Base-by-base conservation (phyloP, 2,329 filamentous ascomycete genomes). In the Tolypocladium tropicale region DNA sequence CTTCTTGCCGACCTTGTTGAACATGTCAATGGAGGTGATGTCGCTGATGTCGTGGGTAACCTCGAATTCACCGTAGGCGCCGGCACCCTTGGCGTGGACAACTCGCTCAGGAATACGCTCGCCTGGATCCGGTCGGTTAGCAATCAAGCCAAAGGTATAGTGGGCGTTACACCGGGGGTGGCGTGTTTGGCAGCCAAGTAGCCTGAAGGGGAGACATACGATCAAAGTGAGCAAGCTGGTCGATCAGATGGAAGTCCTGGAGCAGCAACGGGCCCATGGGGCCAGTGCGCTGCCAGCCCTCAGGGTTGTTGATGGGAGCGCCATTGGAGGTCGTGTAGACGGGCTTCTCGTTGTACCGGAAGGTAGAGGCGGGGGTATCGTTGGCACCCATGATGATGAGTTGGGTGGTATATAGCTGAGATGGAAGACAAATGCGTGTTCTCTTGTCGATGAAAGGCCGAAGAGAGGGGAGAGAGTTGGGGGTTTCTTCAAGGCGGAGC, bases 181-280 rank as follows among this genome's bases (percentile, higher is more conserved):
- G 21, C 21, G 6, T 9, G 11, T 25, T 43, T 11, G 2, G 7
- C 37, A 33, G 18, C 18, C 12, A 16, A 23, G n/a, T 23, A 2
- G 10, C 41, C 23, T 32, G 52, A 21, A 23, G 33, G 21, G 28
- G 9, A 39, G n/a, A 48, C 61, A 21, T 54, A 61, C 76, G 76
- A 67, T 76, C 75, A 66, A 80, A 78, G 67, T 79, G 73, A 21
- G 76, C 77, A 51, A 87, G 75, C 36, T 83, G 69, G 61, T 85
- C 84, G 61, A 87, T 81, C 66, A 86, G 69, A 65, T 86, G 82
- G 66, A 84, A 84, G 66, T 85, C 82, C 64, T 85, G 82, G 25
- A 86, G 77, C 58, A 85, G 72, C 41, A 86, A 73, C 60, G 82
- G 82, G 1, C 82, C 82, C 62, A 79, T 79, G 46, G 64, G 58